Evolutionary conservation across 1,284 basidiomycete genomes (phyloP), one percentile per base, ranked within the genome.

Genomic region (Cryptococcus sp.): DNA sequence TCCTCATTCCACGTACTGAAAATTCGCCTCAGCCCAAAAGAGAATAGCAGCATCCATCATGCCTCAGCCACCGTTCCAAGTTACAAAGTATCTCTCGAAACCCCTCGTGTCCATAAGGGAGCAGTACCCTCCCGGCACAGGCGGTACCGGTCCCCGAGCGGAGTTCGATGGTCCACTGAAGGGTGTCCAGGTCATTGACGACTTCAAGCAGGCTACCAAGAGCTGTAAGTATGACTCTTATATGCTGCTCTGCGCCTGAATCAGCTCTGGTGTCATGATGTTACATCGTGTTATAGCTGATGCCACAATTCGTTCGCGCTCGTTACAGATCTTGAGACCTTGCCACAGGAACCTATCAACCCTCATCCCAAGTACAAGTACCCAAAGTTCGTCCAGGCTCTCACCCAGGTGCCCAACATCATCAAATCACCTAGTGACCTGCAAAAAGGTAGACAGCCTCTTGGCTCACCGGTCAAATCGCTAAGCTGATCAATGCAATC

Each of bases 61-160:
- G 79, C 79, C 79, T 46, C 79, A 80, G 64, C 76, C 78, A 35
- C 66, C 76, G 6, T 61, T 80, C 61, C 65, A 75, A 50, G 64
- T 80, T 52, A 60, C 67, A 47, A 73, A 77, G 56, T 80, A 79
- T 68, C 66, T 79, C 57, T 49, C 65, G 42, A 64, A 66, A 23
- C 65, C 65, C 41, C 71, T 76, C 38, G 76, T 70, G 30, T 60
- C 57, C 40, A 61, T 75, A 55, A 57, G 62, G 52, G 79, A 77
- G 61, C 68, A 70, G 63, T 79, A 73, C 62, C 79, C 75, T 16
- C 75, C 71, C 47, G 73, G 76, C 17, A 75, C 76, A n/a, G 78
- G 78, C 42, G 77, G 75, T 19, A 79, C 77, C 20, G 75, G 75
- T 23, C 70, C 75, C 13, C 67, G 76, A 48, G 63, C 66, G 15